Base-by-base conservation (phyloP, 352 stramenopile genomes). In the Blastocystis sp. region DNA sequence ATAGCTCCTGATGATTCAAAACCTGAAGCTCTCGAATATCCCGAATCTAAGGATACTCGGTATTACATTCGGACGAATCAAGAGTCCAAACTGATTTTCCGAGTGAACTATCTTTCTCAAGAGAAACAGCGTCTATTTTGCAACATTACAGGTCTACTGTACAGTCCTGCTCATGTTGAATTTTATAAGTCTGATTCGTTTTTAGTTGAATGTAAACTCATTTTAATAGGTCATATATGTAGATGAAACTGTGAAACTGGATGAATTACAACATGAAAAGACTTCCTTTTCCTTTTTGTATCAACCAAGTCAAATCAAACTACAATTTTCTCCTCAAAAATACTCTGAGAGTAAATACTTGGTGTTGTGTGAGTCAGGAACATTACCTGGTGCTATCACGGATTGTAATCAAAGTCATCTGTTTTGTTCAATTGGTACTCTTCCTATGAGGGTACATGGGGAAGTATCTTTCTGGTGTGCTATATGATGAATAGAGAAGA, bases 111-210 rank as follows among this genome's bases (percentile, higher is more conserved):
- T 39, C 16, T 65, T 24, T 49, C 46, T 51, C 14, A 12, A 14
- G 29, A 46, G 19, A 29, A 63, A 35, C 71, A 83, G 71, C 71
- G 71, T 43, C 6, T 83, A 6, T 83, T 83, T 42, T 83, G 71
- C 29, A 83, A 83, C 42, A 67, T 83, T 37, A 65, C 71, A 7
- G 71, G 71, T 19, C 32, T 83, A 14, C 51, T 65, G 7, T 83
- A 83, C 32, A 42, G 65, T 16, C 71, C 71, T 3, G 46, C 37
- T 24, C 46, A 43, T 16, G 27, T 83, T 14, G 46, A 66, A 35
- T 83, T 67, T 24, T 66, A 49, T 27, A 46, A n/a, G 7, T 83
- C 71, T 6, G 49, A 65, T 1, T 35, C 71, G 6, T 52, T 83
- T 39, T 24, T 35, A 11, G 42, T 83, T 16, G 46, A 51, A 12